Conservation (phyloP, 257 asterid species). For the Solanum pinnatisectum region DNA sequence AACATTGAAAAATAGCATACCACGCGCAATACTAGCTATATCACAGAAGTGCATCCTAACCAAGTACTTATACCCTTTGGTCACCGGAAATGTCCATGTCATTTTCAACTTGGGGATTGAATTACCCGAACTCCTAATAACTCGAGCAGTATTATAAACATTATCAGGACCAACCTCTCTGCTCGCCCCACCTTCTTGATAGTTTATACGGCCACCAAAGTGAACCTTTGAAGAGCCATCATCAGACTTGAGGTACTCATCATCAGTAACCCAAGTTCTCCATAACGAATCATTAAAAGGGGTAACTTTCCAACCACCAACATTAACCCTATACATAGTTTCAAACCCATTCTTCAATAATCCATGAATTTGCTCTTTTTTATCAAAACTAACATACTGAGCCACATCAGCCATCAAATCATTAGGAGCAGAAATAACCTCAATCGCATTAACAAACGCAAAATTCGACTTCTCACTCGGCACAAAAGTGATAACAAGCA, state of each 20-base stretch:
- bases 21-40: constrained; percentile 55
- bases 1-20: constrained; percentile 68
- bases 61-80: constrained; percentile 49
- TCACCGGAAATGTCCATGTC: constrained; percentile 59
- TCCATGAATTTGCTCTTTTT: constrained; percentile 43
- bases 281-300: constrained; percentile 90
- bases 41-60: constrained; percentile 89
- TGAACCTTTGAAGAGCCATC: constrained; percentile 26
- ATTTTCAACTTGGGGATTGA: constrained; percentile 37
- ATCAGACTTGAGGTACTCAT: constrained; percentile 22
- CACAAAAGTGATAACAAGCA: constrained; percentile 40
- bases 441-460: constrained; percentile 76
- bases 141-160: constrained; percentile 70
- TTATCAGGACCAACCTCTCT: constrained; percentile 93
- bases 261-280: constrained; percentile 91
- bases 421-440: constrained; percentile 72
- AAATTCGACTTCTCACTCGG: constrained; percentile 41
- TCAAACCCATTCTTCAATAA: constrained; percentile 62
- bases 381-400: constrained; percentile 29
- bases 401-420: constrained; percentile 74
- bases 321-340: constrained; percentile 65
- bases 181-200: constrained; percentile 65
- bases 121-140: constrained; percentile 41
- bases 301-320: constrained; percentile 88
- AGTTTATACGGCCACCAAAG: constrained; percentile 60